phyloP scores from a whole-genome alignment of 495 filamentous ascomycete species.

The Parachaetomium inaequale region DNA sequence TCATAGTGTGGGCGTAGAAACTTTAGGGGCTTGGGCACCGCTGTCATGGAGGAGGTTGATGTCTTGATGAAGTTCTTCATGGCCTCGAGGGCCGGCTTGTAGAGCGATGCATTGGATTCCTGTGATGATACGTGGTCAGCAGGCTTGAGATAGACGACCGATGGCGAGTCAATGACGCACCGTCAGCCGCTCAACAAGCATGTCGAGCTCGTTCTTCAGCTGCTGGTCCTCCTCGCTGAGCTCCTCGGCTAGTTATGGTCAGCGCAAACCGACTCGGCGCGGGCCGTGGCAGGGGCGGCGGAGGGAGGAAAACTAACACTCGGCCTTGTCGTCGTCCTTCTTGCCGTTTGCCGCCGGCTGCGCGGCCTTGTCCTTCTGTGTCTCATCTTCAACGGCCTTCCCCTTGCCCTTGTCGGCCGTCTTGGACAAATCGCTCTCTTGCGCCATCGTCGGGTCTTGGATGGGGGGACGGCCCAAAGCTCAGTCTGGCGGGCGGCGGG shows the following conservation, averaged over 20 bases:
- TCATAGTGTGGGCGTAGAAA: slow-evolving; percentile 95
- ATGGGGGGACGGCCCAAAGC: slow-evolving; percentile 10
- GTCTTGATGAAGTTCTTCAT: slow-evolving; percentile 99
- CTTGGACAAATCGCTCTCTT: slow-evolving; percentile 83
- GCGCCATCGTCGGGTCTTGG: slow-evolving; percentile 62
- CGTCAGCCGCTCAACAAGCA: slow-evolving; percentile 93
- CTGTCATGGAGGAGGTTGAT: slow-evolving; percentile 98
- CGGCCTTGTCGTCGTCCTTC: slow-evolving; percentile 60
- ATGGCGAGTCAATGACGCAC: slow-evolving; percentile 45
- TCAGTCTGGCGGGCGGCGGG: slow-evolving; percentile 1
- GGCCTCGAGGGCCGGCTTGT: slow-evolving; percentile 85
- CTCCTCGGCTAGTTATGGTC: slow-evolving; percentile 53
- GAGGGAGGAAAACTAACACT: slow-evolving; percentile 36
- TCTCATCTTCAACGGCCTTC: slow-evolving; percentile 71
- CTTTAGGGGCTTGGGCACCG: slow-evolving; percentile 96
- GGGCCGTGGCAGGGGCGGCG: neutral
- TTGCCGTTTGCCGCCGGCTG: slow-evolving; percentile 70
- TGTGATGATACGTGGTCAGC: slow-evolving; percentile 33
- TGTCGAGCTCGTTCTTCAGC: slow-evolving; percentile 96
- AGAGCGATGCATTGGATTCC: slow-evolving; percentile 83
- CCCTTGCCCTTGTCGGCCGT: slow-evolving; percentile 92
- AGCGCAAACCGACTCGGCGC: slow-evolving; percentile 12
- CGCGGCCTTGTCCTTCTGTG: slow-evolving; percentile 62
- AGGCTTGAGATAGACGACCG: slow-evolving; percentile 29
- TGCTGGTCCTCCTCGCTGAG: slow-evolving; percentile 97